Base-by-base conservation (phyloP, 176 grass and related monocot species). In the Bothriochloa decipiens region DNA sequence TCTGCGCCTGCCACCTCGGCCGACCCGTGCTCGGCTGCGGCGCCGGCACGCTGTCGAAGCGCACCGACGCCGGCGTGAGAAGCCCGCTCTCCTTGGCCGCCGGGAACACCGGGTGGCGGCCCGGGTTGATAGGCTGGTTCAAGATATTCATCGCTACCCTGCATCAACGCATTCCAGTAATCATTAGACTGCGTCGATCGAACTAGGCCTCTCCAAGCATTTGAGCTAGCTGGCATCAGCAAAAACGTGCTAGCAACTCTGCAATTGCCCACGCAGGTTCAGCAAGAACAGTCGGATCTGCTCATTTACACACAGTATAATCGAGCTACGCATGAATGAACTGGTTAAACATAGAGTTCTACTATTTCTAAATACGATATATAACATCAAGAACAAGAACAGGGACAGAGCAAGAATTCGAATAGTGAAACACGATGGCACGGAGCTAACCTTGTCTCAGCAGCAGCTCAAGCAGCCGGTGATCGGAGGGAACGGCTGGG, bases 121-220 rank as follows among this genome's bases (percentile, higher is more conserved):
- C 73, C 7, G 76, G 75, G 88, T 49, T 74, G 73, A 92, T 88
- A 6, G 93, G 89, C 53, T 92, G 89, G 68, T 94, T 92, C 67
- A 94, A 70, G 83, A 94, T 92, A 85, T 85, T 96, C 96, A 96
- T 99, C 92, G 83, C 64, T 65, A 2, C 12, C 26, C 72, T 87
- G 86, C 79, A 82, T 0, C 9, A 36, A 36, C 22, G 5, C 49
- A 28, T 71, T 8, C 14, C 49, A 1, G 35, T 0, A 27, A 58
- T 20, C 79, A 81, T 49, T 26, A 18, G 74, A 33, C 23, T 11
- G 29, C 68, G 3, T n/a, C 17, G 28, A 35, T 28, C 17, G 27
- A 7, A 23, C 8, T 3, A 15, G 17, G 45, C 17, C 40, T n/a
- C 42, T 6, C 32, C 20, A 7, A 6, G 27, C 41, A 80, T 49